Evolutionary conservation across 2,329 filamentous ascomycete species (phyloP).

Genomic region (Aspergillus versicolor): DNA sequence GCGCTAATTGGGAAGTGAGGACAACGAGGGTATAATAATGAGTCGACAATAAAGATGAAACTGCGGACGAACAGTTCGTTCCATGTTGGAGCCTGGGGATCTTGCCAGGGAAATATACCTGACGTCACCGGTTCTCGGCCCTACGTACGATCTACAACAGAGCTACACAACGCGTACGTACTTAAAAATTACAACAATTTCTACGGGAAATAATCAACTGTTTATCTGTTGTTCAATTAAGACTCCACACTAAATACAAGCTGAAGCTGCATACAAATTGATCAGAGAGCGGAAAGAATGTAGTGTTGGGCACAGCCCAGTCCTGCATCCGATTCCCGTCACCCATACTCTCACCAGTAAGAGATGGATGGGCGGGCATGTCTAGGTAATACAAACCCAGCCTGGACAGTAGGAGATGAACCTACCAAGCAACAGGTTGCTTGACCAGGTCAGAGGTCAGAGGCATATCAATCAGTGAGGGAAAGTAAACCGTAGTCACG

Average conservation of each 20-base stretch:
- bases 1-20: too few relatives aligned
- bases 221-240: constrained; percentile 19
- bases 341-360: constrained; percentile 31
- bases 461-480: not conserved
- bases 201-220: not conserved
- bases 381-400: constrained; percentile 42
- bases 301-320: constrained; percentile 35
- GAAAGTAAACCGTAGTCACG: constrained; percentile 30
- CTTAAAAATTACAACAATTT: not conserved
- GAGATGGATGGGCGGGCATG: constrained; percentile 28
- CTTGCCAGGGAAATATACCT: not conserved
- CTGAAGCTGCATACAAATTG: constrained; percentile 18
- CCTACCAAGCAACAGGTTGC: constrained; percentile 38
- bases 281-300: constrained; percentile 20
- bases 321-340: constrained; percentile 54
- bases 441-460: not conserved
- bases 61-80: too few relatives aligned
- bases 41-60: too few relatives aligned
- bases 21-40: too few relatives aligned
- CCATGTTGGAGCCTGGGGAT: too few relatives aligned
- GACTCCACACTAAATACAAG: constrained; percentile 25
- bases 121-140: constrained; percentile 1
- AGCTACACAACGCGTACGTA: too few relatives aligned
- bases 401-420: constrained; percentile 56
- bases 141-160: not conserved